Percentiles rank a stretch among this genome's conserved stretches.
These are phyloP conservation scores for Pyrus pyrifolia DNA, from an alignment of 306 rosid genomes.

Conservation along the genomic window DNA sequence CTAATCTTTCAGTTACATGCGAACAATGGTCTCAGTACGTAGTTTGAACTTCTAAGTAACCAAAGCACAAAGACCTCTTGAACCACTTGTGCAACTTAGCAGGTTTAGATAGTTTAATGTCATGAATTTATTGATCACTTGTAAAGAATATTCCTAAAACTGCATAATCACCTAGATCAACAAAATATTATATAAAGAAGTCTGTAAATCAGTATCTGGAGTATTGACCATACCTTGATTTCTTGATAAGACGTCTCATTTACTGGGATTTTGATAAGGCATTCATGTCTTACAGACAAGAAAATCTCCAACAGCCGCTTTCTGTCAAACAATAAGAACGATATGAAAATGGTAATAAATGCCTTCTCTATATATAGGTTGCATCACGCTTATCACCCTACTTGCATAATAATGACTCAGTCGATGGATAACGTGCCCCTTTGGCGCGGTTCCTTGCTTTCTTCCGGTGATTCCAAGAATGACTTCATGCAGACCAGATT, in stretches of 20 bases:
- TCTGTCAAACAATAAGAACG: slow-evolving; percentile 28
- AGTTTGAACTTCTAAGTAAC: no score
- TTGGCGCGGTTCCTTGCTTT: slow-evolving; percentile 89
- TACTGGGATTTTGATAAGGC: slow-evolving; percentile 14
- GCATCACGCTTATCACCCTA: slow-evolving; percentile 21
- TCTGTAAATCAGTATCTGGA: neutral
- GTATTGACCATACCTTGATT: slow-evolving; percentile 55
- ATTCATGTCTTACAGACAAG: slow-evolving; percentile 45
- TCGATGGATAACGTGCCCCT: slow-evolving; percentile 70
- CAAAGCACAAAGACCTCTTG: neutral
- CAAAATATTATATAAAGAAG: neutral
- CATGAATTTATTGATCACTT: neutral
- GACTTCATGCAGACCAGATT: slow-evolving; percentile 86
- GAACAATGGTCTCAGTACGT: no score
- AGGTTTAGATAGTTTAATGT: neutral
- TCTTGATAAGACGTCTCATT: slow-evolving; percentile 42
- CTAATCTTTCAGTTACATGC: neutral
- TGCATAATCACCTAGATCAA: neutral
- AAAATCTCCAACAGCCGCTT: slow-evolving; percentile 62
- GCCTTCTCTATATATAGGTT: neutral
- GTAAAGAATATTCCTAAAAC: neutral
- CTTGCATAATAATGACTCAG: slow-evolving; percentile 91
- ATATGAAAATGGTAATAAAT: neutral
- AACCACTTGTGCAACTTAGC: neutral
- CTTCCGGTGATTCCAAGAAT: slow-evolving; percentile 91